Conservation (phyloP, 306 rosid genomes). For the Cicer pinnatifidum region DNA sequence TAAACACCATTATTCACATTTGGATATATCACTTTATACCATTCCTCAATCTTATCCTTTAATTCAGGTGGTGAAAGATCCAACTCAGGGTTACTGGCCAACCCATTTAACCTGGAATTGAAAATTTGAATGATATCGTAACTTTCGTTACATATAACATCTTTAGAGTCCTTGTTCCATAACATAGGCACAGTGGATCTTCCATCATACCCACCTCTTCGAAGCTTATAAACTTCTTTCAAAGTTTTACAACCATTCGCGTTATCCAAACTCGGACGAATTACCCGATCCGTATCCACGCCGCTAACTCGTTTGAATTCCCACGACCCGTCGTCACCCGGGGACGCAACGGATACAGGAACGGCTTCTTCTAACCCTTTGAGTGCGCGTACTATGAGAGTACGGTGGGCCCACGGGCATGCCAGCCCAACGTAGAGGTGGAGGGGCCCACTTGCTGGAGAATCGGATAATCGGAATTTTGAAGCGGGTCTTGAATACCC, state of each 20-base stretch:
- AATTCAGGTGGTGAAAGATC: slow-evolving; percentile 70
- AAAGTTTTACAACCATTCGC: slow-evolving; percentile 65
- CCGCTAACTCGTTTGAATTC: slow-evolving; percentile 51
- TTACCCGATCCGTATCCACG: slow-evolving; percentile 10
- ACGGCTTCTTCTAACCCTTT: slow-evolving; percentile 79
- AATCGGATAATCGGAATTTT: slow-evolving; percentile 57
- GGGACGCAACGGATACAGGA: slow-evolving; percentile 70
- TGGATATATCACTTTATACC: slow-evolving; percentile 80
- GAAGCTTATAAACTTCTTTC: slow-evolving; percentile 69
- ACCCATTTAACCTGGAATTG: slow-evolving; percentile 69
- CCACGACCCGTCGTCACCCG: slow-evolving; percentile 88
- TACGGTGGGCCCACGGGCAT: slow-evolving; percentile 98
- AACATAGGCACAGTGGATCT: slow-evolving; percentile 86
- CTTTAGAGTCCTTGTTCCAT: slow-evolving; percentile 59
- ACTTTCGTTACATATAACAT: slow-evolving; percentile 85
- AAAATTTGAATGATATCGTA: slow-evolving; percentile 69
- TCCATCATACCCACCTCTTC: slow-evolving; percentile 73
- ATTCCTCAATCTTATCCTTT: slow-evolving; percentile 68
- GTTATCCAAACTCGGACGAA: slow-evolving; percentile 59
- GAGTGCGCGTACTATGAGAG: slow-evolving; percentile 79
- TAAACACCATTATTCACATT: slow-evolving; percentile 90
- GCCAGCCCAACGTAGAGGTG: slow-evolving; percentile 88
- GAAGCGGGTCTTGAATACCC: slow-evolving; percentile 76
- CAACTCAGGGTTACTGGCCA: slow-evolving; percentile 64
- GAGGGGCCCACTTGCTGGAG: slow-evolving; percentile 35